Conservation (phyloP, 495 filamentous ascomycete genomes). For the Hypoxylon rickii region DNA sequence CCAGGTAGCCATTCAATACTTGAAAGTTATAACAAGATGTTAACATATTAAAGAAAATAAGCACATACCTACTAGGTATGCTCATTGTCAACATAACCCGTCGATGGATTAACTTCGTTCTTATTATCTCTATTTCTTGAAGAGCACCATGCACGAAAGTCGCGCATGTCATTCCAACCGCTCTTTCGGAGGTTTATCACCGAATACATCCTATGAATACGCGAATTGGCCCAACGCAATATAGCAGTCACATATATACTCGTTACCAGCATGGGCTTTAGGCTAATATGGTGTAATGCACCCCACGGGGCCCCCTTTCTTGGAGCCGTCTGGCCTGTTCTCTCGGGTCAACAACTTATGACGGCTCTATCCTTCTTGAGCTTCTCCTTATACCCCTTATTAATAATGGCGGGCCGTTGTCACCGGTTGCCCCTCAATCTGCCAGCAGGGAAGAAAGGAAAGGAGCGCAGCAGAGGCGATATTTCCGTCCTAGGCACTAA, state of each 20-base stretch:
- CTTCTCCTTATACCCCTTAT: slow-evolving; percentile 5
- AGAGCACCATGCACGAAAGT: slow-evolving; percentile 3
- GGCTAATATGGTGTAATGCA: slow-evolving; percentile 27
- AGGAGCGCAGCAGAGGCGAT: slow-evolving; percentile 13
- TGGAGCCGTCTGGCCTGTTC: slow-evolving; percentile 18
- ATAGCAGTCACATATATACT: slow-evolving; percentile 22
- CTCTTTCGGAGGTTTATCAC: slow-evolving; percentile 11
- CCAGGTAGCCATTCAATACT: not conserved
- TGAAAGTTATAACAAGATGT: too few species aligned
- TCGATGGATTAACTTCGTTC: too few species aligned
- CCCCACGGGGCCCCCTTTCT: slow-evolving; percentile 20
- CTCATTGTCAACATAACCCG: too few species aligned
- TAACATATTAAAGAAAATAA: too few species aligned
- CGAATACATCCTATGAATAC: slow-evolving; percentile 27
- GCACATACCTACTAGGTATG: too few species aligned
- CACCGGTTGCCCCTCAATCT: slow-evolving; percentile 28
- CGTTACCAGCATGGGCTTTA: slow-evolving; percentile 21
- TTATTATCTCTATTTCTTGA: not conserved
- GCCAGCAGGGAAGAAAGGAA: slow-evolving; percentile 3
- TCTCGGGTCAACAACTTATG: not conserved
- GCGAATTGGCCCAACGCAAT: slow-evolving; percentile 14
- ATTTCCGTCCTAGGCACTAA: slow-evolving; percentile 31
- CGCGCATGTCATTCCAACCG: slow-evolving; percentile 10
- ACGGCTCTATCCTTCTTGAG: not conserved
- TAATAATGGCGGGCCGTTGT: slow-evolving; percentile 26